Conservation (phyloP, 2,329 filamentous ascomycete genomes). For the Lasiodiplodia citricola region DNA sequence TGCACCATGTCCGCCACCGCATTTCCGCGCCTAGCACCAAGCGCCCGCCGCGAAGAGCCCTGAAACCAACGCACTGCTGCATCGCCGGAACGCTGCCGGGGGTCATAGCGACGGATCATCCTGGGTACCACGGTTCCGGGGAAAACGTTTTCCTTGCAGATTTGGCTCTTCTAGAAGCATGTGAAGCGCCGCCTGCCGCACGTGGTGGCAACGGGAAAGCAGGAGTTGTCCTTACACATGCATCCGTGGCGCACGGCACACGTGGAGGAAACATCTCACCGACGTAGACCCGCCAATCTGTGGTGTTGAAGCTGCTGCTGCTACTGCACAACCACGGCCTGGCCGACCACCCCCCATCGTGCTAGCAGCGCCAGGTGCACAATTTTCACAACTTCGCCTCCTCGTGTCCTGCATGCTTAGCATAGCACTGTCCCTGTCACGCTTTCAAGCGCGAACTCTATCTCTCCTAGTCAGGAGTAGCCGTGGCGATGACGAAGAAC, state of each 20-base stretch:
- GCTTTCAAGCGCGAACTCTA: background rate
- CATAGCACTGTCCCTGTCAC: too few relatives aligned
- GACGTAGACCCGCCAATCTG: constrained; percentile 20
- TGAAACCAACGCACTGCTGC: constrained; percentile 2
- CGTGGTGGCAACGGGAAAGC: constrained; percentile 19
- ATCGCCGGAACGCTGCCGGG: constrained; percentile 16
- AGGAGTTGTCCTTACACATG: constrained; percentile 1
- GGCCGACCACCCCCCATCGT: background rate
- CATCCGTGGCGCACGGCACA: constrained; percentile 24
- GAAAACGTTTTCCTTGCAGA: constrained; percentile 20
- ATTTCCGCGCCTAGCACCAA: background rate
- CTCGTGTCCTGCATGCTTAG: background rate
- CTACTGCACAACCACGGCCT: background rate
- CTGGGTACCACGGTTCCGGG: background rate
- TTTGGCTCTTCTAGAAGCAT: constrained; percentile 25
- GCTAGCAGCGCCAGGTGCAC: background rate
- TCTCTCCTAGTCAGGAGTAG: constrained; percentile 1
- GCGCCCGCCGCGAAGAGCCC: background rate
- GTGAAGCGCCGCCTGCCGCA: constrained; percentile 24
- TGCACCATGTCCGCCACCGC: background rate
- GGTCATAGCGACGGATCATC: too few relatives aligned
- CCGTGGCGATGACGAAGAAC: background rate
- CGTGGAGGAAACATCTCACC: constrained; percentile 21
- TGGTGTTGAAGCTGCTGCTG: constrained; percentile 4
- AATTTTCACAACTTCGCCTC: constrained; percentile 2